phyloP scores from a whole-genome alignment of 2,329 filamentous ascomycete species.

The Knoxdaviesia capensis region DNA sequence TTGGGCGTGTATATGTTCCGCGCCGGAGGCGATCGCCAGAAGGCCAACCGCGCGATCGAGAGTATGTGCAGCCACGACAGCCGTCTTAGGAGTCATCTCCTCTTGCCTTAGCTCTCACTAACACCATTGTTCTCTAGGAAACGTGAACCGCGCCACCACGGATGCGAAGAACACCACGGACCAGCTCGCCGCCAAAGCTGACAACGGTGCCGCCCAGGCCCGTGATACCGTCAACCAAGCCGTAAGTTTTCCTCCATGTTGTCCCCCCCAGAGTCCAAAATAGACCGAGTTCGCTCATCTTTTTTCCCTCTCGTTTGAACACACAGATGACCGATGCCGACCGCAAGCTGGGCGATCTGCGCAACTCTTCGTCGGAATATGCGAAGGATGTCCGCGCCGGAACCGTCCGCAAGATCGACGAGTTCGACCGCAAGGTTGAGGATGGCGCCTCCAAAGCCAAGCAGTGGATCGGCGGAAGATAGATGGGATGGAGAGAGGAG shows the following conservation, averaged over 20 bases:
- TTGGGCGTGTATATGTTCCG: constrained; percentile 82
- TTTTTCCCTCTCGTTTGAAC: no score
- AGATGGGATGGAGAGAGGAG: constrained; percentile 1
- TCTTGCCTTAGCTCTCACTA: constrained; percentile 5
- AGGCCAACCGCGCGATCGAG: constrained; percentile 43
- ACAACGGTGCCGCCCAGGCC: no score
- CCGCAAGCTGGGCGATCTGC: no score
- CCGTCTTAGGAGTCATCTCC: neutral
- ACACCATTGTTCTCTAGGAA: neutral
- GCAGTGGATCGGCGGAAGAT: constrained; percentile 66
- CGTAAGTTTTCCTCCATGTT: no score
- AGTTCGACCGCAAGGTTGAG: constrained; percentile 68
- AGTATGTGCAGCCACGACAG: constrained; percentile 29
- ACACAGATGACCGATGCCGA: no score
- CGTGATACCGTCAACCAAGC: no score
- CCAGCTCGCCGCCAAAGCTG: no score
- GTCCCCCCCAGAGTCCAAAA: no score
- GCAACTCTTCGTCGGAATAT: neutral
- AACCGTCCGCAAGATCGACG: constrained; percentile 53
- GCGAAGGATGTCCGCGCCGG: constrained; percentile 43
- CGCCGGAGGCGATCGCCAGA: constrained; percentile 62
- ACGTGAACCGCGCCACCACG: neutral
- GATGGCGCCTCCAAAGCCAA: constrained; percentile 64
- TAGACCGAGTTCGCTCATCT: no score
- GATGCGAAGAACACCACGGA: no score